Conservation (phyloP, 75 land plant species). For the Cunninghamia lanceolata region DNA sequence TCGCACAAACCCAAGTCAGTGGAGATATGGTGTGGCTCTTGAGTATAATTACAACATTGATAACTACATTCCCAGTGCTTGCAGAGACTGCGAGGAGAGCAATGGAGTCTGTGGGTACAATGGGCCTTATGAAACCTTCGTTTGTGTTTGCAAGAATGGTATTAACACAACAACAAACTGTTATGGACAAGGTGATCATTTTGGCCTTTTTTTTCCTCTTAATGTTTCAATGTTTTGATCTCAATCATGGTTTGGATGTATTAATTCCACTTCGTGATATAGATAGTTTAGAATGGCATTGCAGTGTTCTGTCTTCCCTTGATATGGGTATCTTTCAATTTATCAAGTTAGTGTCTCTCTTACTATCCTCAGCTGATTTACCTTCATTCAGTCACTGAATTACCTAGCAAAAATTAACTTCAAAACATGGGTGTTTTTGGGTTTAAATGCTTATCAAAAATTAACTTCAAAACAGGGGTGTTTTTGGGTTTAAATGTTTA, state of each 20-base stretch:
- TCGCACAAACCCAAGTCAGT: slow-evolving; percentile 10
- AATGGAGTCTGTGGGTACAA: slow-evolving; percentile 18
- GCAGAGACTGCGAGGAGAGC: slow-evolving; percentile 15
- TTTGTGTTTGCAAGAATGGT: slow-evolving; percentile 18
- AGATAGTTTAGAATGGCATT: neutral
- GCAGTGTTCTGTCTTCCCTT: neutral
- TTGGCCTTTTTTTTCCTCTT: neutral
- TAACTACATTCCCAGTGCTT: slow-evolving; percentile 1
- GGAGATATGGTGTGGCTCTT: slow-evolving; percentile 19
- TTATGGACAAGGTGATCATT: slow-evolving; percentile 10
- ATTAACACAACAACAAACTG: slow-evolving; percentile 19
- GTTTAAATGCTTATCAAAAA: neutral
- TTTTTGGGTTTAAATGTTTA: too few relatives aligned
- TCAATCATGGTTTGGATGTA: neutral
- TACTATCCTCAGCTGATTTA: neutral
- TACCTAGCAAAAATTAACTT: too few relatives aligned
- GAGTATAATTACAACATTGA: slow-evolving; percentile 7
- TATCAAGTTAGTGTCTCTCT: neutral
- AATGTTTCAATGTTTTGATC: neutral
- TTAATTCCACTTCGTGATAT: too few relatives aligned
- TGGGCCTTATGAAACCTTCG: slow-evolving; percentile 6
- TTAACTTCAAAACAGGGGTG: too few relatives aligned
- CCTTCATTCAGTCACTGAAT: too few relatives aligned
- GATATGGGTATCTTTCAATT: neutral
- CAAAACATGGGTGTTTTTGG: neutral